These are phyloP conservation scores for Avena eriantha DNA, from an alignment of 176 grass and related monocot genomes.

Conservation along the genomic window DNA sequence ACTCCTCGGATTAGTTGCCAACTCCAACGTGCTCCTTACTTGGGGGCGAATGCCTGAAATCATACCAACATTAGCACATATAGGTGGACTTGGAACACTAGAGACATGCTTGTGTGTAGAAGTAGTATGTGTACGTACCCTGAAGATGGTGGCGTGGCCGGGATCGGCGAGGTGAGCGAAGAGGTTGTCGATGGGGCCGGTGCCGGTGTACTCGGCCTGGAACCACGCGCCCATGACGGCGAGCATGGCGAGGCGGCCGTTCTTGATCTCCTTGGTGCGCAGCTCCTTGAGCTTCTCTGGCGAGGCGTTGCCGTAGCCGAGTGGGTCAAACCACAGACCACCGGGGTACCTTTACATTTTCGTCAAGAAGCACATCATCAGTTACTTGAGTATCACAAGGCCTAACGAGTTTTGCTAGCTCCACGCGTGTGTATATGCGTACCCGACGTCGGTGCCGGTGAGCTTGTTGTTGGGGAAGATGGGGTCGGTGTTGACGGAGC, in stretches of 20 bases:
- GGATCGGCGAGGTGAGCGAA: constrained; percentile 96
- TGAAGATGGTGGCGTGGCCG: constrained; percentile 82
- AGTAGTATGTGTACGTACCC: constrained; percentile 42
- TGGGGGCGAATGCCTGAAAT: constrained; percentile 77
- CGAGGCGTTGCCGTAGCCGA: constrained; percentile 74
- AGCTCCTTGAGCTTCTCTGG: constrained; percentile 88
- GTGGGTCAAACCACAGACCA: constrained; percentile 91
- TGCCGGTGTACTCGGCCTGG: constrained; percentile 89
- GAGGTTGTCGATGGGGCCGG: constrained; percentile 95
- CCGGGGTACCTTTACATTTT: constrained; percentile 68
- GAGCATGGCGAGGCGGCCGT: constrained; percentile 94
- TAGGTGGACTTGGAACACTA: neutral
- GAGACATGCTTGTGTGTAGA: neutral
- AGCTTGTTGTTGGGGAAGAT: constrained; percentile 96
- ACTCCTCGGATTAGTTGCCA: constrained; percentile 25
- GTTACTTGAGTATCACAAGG: neutral
- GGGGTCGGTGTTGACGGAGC: constrained; percentile 87
- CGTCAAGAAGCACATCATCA: neutral
- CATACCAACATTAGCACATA: neutral
- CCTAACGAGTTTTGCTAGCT: neutral
- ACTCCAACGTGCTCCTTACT: constrained; percentile 53
- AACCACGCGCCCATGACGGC: constrained; percentile 98
- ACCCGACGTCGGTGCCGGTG: constrained; percentile 89
- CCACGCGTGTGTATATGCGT: neutral
- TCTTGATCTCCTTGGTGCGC: constrained; percentile 98